Base-by-base conservation (phyloP, 2,329 filamentous ascomycete genomes). In the Coniella lustricola region DNA sequence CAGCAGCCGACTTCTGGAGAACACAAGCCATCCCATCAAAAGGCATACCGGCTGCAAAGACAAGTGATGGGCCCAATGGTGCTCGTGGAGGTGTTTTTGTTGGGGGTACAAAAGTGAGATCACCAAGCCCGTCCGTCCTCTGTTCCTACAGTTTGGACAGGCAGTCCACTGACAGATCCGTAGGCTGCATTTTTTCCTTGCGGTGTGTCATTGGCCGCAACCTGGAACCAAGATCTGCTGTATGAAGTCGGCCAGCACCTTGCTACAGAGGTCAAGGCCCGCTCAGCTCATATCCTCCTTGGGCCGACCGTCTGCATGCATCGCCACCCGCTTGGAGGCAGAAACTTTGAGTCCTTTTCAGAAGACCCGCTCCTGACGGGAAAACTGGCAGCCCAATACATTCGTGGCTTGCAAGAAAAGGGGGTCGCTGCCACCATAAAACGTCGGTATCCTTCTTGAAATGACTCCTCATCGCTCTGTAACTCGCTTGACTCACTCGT, bases 331-430 rank as follows among this genome's bases (percentile, higher is more conserved):
- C 73, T 93, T 0, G 87, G 87, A n/a, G 88, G 88, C 16, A 77
- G 88, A 51, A 90, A 90, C 55, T 94, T 93, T 56, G 88, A 94
- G 65, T 90, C 87, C 0, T 93, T 90, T 63, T 89, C 85, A 0
- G 88, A 93, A 63, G 88, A 93, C 56, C 87, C 87, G 0, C 76
- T 84, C 9, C 73, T 94, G 4, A 87, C 86, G 0, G 86, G 86
- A 29, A 85, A 82, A 54, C 69, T 90, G 52, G 84, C 85, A 12
- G 79, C 84, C 1, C 76, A 84, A 51, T 87, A 87, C 53, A 83
- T 87, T 59, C 81, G 78, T 41, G 85, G 85, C 7, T 70, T 87
- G 47, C 87, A 93, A 60, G 81, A 83, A 20, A 82, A 81, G 52
- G 83, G 84, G 1, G 76, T 93, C 33, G 81, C 83, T 7, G 85